Evolutionary conservation across 495 filamentous ascomycete species (phyloP).

Genomic region (Trichoderma erinaceum): DNA sequence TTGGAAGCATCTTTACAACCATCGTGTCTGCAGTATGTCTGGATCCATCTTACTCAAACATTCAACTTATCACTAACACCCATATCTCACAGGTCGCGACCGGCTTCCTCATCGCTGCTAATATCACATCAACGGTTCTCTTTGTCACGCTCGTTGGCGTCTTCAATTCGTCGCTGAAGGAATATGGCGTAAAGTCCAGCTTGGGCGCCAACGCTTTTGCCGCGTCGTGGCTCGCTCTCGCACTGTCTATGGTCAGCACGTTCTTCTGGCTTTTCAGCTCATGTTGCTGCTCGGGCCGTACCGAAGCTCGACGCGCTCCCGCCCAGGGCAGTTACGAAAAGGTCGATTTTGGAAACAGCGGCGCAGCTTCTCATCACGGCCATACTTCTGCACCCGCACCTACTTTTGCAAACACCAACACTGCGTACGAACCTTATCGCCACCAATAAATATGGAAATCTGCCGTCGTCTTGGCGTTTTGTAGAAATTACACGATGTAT

Average conservation of each 20-base stretch:
- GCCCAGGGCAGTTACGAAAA: neutral
- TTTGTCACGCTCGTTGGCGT: neutral
- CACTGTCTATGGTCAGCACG: neutral
- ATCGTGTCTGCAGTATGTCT: neutral
- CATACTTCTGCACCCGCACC: neutral
- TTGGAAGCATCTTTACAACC: neutral
- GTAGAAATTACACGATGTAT: neutral
- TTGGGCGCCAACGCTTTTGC: neutral
- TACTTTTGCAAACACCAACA: neutral
- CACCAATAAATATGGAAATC: neutral
- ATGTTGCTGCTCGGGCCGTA: slow-evolving; percentile 5
- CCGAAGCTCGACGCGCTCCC: neutral
- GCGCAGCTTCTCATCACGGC: neutral
- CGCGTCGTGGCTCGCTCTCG: neutral
- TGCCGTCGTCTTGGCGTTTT: neutral
- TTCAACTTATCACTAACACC: neutral
- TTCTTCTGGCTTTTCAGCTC: slow-evolving; percentile 5
- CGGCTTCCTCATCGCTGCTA: neutral
- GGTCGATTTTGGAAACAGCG: neutral
- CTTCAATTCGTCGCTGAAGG: neutral
- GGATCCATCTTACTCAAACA: neutral
- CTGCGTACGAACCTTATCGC: neutral
- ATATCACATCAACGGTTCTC: neutral
- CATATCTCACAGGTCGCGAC: neutral
- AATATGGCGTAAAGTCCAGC: neutral